phyloP scores from a whole-genome alignment of 2,329 filamentous ascomycete species.

The Metarhizium anisopliae region DNA sequence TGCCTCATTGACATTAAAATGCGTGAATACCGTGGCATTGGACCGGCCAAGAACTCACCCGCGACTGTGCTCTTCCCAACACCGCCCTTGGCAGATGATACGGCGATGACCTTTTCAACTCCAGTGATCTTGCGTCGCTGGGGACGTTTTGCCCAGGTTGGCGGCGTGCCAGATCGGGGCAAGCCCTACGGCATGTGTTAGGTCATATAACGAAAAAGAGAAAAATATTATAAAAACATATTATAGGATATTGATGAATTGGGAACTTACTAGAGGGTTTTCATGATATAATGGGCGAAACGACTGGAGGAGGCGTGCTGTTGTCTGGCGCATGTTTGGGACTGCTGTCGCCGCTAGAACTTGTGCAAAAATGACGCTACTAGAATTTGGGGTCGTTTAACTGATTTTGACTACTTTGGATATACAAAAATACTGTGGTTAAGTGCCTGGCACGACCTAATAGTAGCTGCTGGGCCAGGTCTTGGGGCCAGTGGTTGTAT shows the following conservation, averaged over 20 bases:
- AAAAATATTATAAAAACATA: too few relatives aligned
- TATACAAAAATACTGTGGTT: too few relatives aligned
- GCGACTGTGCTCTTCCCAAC: constrained; percentile 95
- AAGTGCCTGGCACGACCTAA: too few relatives aligned
- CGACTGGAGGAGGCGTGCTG: constrained; percentile 26
- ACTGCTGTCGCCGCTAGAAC: neutral
- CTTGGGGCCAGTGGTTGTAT: too few relatives aligned
- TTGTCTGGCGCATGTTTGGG: constrained; percentile 27
- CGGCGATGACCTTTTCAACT: constrained; percentile 88
- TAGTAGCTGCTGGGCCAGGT: too few relatives aligned
- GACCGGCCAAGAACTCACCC: constrained; percentile 36
- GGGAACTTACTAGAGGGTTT: constrained; percentile 64
- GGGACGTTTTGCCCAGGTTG: constrained; percentile 61
- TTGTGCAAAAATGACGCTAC: neutral
- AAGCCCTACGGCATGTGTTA: constrained; percentile 53
- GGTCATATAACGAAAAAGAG: neutral
- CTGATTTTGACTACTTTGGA: too few relatives aligned
- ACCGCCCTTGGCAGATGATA: constrained; percentile 95
- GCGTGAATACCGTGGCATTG: neutral
- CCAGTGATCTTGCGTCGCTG: constrained; percentile 71
- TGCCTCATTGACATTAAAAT: constrained; percentile 12
- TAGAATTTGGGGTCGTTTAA: too few relatives aligned
- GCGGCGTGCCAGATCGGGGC: constrained; percentile 58
- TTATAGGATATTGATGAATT: neutral
- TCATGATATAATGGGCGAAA: constrained; percentile 51